Conservation (phyloP, 768 basidiomycete species). For the Filobasidium floriforme region DNA sequence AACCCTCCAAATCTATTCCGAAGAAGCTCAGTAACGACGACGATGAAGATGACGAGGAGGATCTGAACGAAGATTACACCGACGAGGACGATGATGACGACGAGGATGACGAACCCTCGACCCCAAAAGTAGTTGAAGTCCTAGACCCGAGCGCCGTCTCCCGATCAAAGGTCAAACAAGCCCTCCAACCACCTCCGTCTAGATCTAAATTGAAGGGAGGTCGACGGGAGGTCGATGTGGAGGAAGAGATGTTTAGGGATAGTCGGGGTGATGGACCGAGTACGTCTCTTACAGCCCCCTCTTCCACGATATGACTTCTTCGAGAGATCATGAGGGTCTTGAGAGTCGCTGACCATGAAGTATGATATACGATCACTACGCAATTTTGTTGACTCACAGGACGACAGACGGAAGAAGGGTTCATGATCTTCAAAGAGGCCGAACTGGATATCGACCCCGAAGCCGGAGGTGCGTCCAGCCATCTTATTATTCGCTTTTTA, state of each 20-base stretch:
- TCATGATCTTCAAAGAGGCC: slow-evolving; percentile 45
- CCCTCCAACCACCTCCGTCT: slow-evolving; percentile 17
- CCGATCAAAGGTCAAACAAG: slow-evolving; percentile 6
- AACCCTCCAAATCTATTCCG: too few species aligned
- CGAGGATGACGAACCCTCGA: slow-evolving; percentile 4
- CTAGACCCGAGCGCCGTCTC: slow-evolving; percentile 21
- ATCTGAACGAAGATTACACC: background rate
- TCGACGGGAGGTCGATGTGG: slow-evolving; percentile 9
- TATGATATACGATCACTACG: too few species aligned
- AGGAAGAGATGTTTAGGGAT: slow-evolving; percentile 40
- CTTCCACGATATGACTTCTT: background rate
- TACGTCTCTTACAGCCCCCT: too few species aligned
- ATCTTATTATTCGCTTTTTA: too few species aligned
- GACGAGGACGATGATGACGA: background rate
- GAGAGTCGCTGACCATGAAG: background rate
- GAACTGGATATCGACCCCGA: slow-evolving; percentile 42
- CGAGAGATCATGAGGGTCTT: background rate
- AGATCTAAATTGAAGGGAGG: slow-evolving; percentile 25
- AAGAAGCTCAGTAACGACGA: slow-evolving; percentile 13
- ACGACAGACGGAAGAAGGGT: slow-evolving; percentile 45
- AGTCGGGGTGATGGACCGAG: slow-evolving; percentile 38
- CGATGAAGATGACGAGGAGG: background rate
- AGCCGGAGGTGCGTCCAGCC: slow-evolving; percentile 37
- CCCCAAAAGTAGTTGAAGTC: slow-evolving; percentile 15
- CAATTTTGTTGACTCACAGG: slow-evolving; percentile 31